Evolutionary conservation across 1,284 basidiomycete genomes (phyloP), one percentile per base, ranked within the genome.

Genomic region (Sporisorium graminicola): DNA sequence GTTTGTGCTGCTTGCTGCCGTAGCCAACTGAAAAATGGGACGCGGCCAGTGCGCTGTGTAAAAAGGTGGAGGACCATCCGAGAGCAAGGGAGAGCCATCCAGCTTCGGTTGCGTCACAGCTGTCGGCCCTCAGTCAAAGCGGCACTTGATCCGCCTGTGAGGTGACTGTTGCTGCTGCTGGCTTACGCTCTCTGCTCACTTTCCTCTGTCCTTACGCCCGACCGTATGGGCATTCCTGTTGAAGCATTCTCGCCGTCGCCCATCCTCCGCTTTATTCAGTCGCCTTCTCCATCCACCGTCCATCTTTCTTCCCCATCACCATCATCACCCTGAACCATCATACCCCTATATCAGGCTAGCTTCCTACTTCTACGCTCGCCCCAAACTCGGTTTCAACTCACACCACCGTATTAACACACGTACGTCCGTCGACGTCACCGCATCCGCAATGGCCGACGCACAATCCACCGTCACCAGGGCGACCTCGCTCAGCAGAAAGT

Each of bases 401-500:
- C 18, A 49, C 47, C 13, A 14, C 54, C 44, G n/a, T n/a, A n/a
- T n/a, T n/a, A n/a, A n/a, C n/a, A n/a, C n/a, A 27, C 63, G 35
- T 67, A 35, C 35, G 8, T 13, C 35, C 65, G 70, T 68, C 62
- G 55, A 62, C 70, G 47, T 66, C 43, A 12, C 44, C 42, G 20
- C 27, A 24, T 55, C n/a, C 51, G 55, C 61, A 44, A 81, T 81
- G 80, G 72, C 80, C 69, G 83, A 85, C 81, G 80, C 83, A 58
- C 81, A 85, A 64, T 82, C 81, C 40, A 80, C 78, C 50, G 59
- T 85, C 49, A 82, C 82, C 43, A 64, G 82, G 67, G 83, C 82
- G 43, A 82, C 81, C 47, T 82, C 82, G 57, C 60, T 83, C 54
- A 82, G 79, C 68, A 79, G 83, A 55, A 85, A 83, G 79, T 84